Conservation (phyloP, 2,329 filamentous ascomycete genomes). For the Drechslerella coelobrocha region DNA sequence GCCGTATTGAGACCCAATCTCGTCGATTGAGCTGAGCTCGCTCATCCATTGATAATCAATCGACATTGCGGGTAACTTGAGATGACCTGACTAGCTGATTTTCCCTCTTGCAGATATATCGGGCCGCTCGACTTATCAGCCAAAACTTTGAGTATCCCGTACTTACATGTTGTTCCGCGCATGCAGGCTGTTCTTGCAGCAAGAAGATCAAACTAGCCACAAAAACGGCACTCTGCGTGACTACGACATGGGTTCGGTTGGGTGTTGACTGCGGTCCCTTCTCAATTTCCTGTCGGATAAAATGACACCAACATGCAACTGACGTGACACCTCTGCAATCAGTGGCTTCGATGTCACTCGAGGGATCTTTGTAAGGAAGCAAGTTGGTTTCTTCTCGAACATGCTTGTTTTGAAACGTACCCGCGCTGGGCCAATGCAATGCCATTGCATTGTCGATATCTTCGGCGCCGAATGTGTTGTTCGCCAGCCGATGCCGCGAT, state of each 20-base stretch:
- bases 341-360: slow-evolving; percentile 7
- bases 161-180: too few species aligned
- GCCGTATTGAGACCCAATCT: not conserved
- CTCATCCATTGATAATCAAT: not conserved
- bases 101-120: not conserved
- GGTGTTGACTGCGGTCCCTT: slow-evolving; percentile 42
- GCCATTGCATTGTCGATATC: not conserved
- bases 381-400: not conserved
- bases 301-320: slow-evolving; percentile 27
- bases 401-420: not conserved
- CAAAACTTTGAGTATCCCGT: not conserved
- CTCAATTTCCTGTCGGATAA: slow-evolving; percentile 50
- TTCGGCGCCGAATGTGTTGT: not conserved
- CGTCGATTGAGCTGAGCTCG: not conserved
- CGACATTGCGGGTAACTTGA: not conserved
- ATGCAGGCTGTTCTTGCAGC: not conserved
- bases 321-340: slow-evolving; percentile 44
- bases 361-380: not conserved
- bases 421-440: not conserved
- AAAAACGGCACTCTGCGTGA: slow-evolving; percentile 35
- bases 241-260: slow-evolving; percentile 25
- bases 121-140: not conserved
- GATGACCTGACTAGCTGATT: not conserved
- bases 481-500: too few species aligned
- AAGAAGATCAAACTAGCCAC: slow-evolving; percentile 42